A percentile compares a stretch with the other conserved stretches of the same genome.
These are phyloP conservation scores for Coemansia sp. DNA, from an alignment of 192 early-diverging fungal species.

Conservation along the genomic window DNA sequence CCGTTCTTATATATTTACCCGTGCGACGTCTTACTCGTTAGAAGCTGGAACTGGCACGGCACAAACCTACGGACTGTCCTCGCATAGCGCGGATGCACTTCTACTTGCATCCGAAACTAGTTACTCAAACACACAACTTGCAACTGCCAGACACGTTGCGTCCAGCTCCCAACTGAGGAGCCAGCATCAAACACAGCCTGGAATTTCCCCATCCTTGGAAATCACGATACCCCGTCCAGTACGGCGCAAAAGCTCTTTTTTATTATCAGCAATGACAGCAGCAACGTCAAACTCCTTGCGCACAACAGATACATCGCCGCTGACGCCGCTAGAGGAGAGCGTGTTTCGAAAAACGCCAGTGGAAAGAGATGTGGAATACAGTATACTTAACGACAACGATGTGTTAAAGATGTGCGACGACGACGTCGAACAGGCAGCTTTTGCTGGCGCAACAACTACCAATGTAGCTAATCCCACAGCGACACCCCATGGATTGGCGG, in stretches of 20 bases:
- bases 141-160: neutral
- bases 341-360: conserved; percentile 24
- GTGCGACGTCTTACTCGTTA: neutral
- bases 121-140: neutral
- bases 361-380: conserved; percentile 12
- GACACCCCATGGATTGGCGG: neutral
- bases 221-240: conserved; percentile 1
- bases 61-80: neutral
- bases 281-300: conserved; percentile 19
- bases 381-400: conserved; percentile 36
- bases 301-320: conserved; percentile 39
- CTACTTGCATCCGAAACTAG: neutral
- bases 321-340: conserved; percentile 43
- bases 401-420: conserved; percentile 40
- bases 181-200: neutral
- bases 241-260: neutral
- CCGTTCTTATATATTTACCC: neutral
- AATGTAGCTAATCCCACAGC: neutral
- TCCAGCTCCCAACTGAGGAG: conserved; percentile 1
- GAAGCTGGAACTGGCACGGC: neutral
- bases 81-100: conserved; percentile 3
- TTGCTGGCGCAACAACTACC: neutral
- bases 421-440: conserved; percentile 10
- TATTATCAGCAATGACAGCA: conserved; percentile 15
- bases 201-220: neutral